A percentile compares a stretch with the other conserved stretches of the same genome.
These are phyloP conservation scores for Gillenia trifoliata DNA, from an alignment of 306 rosid species.

Conservation along the genomic window DNA sequence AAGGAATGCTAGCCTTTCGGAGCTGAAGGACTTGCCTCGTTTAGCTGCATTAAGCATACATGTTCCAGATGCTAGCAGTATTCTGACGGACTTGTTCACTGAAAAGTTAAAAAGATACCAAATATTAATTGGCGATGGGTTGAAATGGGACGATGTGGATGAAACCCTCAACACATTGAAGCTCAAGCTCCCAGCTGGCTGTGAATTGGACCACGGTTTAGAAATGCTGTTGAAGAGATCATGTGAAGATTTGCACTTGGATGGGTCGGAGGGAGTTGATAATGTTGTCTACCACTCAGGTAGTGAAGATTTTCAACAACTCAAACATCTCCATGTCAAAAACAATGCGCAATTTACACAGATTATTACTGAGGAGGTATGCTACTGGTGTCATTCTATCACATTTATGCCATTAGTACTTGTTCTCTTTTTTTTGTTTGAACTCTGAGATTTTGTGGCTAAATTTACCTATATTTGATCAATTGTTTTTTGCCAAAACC, in stretches of 20 bases:
- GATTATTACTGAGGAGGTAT: background rate
- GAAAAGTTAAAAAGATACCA: constrained; percentile 15
- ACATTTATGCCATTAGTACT: no score
- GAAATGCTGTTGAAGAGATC: constrained; percentile 22
- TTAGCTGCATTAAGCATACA: constrained; percentile 24
- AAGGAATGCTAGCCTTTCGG: constrained; percentile 21
- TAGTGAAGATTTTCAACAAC: constrained; percentile 27
- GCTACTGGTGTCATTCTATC: no score
- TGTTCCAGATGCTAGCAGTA: constrained; percentile 2
- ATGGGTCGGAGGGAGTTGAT: constrained; percentile 27
- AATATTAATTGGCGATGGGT: constrained; percentile 32
- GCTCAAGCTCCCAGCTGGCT: constrained; percentile 8
- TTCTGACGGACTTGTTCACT: constrained; percentile 22
- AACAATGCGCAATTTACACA: background rate
- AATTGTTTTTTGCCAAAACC: no score
- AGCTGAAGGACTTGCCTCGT: constrained; percentile 21
- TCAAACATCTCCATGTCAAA: constrained; percentile 38
- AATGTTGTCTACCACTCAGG: constrained; percentile 23
- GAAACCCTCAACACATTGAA: constrained; percentile 12
- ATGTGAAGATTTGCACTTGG: constrained; percentile 35
- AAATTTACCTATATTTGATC: no score
- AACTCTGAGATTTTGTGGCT: no score
- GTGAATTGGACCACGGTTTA: constrained; percentile 24
- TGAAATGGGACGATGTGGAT: background rate
- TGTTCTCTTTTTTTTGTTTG: no score